A percentile compares a stretch with the other conserved stretches of the same genome.
These are phyloP conservation scores for Liquidambar formosana DNA, from an alignment of 164 flowering plant genomes.

Conservation along the genomic window DNA sequence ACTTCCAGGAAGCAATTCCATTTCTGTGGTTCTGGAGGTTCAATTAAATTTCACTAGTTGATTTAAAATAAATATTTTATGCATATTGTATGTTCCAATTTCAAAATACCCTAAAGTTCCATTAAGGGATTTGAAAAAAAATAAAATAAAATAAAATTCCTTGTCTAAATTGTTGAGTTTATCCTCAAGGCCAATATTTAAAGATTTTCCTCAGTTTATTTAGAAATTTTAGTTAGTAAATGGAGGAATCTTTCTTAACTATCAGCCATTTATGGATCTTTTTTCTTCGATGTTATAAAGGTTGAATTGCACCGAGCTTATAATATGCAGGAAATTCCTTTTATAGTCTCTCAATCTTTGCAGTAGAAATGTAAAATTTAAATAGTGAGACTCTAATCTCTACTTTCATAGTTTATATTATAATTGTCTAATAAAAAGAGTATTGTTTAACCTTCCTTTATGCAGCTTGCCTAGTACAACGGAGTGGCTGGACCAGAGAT, in stretches of 20 bases:
- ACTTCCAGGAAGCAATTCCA: neutral
- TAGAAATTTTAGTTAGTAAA: neutral
- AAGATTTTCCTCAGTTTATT: neutral
- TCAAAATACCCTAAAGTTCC: neutral
- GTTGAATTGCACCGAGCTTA: neutral
- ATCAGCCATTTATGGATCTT: no score
- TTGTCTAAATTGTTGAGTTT: neutral
- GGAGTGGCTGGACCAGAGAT: conserved; percentile 90
- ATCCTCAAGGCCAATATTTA: neutral
- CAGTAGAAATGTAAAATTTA: no score
- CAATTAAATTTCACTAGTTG: neutral
- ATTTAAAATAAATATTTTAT: neutral
- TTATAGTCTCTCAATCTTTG: neutral
- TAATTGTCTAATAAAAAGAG: neutral
- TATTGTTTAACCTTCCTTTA: neutral
- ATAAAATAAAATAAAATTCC: no score
- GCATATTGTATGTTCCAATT: neutral
- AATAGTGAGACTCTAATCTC: neutral
- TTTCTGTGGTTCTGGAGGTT: neutral
- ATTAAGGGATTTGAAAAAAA: no score
- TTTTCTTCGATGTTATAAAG: neutral
- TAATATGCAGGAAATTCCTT: neutral
- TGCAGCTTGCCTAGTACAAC: conserved; percentile 80
- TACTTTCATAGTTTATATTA: neutral
- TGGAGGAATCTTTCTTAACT: neutral